phyloP scores from a whole-genome alignment of 177 flowering plant species.

The Vitis hybrid region DNA sequence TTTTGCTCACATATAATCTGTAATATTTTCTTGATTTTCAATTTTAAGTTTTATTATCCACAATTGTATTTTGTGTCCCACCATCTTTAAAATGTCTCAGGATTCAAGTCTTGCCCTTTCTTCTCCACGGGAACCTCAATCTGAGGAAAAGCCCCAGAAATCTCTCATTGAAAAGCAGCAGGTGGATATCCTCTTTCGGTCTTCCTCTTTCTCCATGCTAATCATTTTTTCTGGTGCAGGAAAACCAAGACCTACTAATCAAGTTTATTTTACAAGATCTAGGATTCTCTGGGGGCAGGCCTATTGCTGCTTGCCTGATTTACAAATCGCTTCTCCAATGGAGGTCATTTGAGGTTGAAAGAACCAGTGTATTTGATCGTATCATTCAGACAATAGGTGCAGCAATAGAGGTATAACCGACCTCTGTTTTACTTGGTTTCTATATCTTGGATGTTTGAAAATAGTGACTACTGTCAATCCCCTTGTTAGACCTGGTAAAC shows the following conservation, averaged over 20 bases:
- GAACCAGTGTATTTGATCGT: slow-evolving; percentile 71
- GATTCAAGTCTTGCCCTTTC: slow-evolving; percentile 34
- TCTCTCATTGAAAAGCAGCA: slow-evolving; percentile 66
- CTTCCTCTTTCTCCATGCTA: neutral
- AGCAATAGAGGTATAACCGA: slow-evolving; percentile 56
- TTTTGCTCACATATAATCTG: neutral
- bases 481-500: neutral
- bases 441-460: neutral
- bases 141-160: slow-evolving; percentile 70
- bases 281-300: slow-evolving; percentile 61
- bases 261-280: slow-evolving; percentile 16
- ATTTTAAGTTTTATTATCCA: neutral
- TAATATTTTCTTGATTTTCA: neutral
- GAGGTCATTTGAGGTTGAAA: slow-evolving; percentile 84
- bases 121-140: slow-evolving; percentile 42
- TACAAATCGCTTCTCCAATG: slow-evolving; percentile 77
- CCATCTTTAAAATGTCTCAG: slow-evolving; percentile 24
- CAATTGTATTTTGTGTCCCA: neutral
- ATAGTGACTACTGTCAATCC: too few relatives aligned
- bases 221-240: too few relatives aligned
- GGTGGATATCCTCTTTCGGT: slow-evolving; percentile 24
- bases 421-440: neutral
- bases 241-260: too few relatives aligned
- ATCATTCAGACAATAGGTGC: slow-evolving; percentile 67
- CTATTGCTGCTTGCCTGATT: slow-evolving; percentile 61